Evolutionary conservation across 768 basidiomycete genomes (phyloP).

Genomic region (Rossbeevera mucosa): DNA sequence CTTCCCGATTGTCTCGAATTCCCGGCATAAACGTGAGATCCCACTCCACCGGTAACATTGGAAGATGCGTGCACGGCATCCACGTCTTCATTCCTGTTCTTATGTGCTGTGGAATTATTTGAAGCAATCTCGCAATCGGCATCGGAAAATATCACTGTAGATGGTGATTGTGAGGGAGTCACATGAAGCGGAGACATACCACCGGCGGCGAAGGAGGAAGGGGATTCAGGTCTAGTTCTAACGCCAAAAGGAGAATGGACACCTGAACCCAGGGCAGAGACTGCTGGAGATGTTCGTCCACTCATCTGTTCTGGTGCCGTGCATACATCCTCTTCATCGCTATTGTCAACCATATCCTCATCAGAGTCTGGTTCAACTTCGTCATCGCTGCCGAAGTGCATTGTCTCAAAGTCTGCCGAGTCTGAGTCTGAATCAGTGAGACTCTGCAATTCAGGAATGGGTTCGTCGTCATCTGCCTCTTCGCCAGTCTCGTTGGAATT

Average conservation of each 20-base stretch:
- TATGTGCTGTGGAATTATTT: constrained; percentile 1
- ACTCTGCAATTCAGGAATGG: constrained; percentile 24
- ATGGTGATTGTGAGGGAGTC: constrained; percentile 5
- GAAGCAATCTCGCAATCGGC: neutral
- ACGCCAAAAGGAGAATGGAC: constrained; percentile 8
- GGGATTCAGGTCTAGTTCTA: constrained; percentile 1
- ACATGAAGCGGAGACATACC: neutral
- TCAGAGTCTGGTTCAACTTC: constrained; percentile 29
- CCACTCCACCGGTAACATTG: constrained; percentile 1
- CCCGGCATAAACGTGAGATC: neutral
- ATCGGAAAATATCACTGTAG: constrained; percentile 9
- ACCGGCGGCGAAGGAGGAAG: constrained; percentile 4
- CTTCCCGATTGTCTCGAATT: constrained; percentile 1
- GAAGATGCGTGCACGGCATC: constrained; percentile 1
- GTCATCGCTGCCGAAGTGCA: constrained; percentile 16
- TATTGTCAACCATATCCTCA: constrained; percentile 27
- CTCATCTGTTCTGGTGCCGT: constrained; percentile 21
- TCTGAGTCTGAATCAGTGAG: constrained; percentile 22
- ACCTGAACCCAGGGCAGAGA: constrained; percentile 19
- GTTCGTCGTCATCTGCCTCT: constrained; percentile 14
- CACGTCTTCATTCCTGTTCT: neutral
- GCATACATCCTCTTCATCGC: constrained; percentile 23
- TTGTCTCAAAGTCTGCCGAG: constrained; percentile 26
- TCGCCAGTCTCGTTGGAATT: constrained; percentile 11
- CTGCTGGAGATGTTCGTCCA: constrained; percentile 24